Base-by-base conservation (phyloP, 2,329 filamentous ascomycete genomes). In the Onygena corvina region DNA sequence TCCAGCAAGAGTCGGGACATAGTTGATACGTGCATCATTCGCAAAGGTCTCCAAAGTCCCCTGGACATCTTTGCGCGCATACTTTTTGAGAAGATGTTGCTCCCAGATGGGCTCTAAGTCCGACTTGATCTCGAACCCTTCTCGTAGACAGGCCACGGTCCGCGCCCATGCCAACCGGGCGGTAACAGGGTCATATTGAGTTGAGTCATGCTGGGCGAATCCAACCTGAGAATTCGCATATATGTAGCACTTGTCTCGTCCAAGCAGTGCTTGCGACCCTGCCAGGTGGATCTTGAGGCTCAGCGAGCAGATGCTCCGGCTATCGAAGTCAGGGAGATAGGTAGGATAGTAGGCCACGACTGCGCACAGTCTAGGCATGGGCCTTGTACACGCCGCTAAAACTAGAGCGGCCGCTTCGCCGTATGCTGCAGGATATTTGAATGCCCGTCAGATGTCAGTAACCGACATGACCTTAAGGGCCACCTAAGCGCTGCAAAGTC, bases 161-260 rank as follows among this genome's bases (percentile, higher is more conserved):
- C 84, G 72, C n/a, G 74, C 77, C 75, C 81, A 87, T 0, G 84
- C 82, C 16, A 87, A 59, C n/a, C 76, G 74, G 1, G 81, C 76
- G 0, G 75, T 75, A 2, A 84, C 69, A 7, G 73, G 69, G 54
- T 86, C 75, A 57, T 79, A 87, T 55, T 83, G 77, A 2, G 84
- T 79, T 27, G 84, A 62, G 50, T 86, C 78, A 16, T 75, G 72
- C 63, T 88, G 83, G 0, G 84, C 84, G 54, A 89, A 88, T 0
- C 84, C 84, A 0, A 77, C 67, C 46, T 77, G 67, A 0, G 66
- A 76, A 52, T 72, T 69, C 8, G 73, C 69, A 55, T 83, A 83
- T 0, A 71, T 71, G 58, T 74, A 80, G 3, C 68, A 65, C 21
- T 67, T 66, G 50, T 70, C 69, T 33, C 64, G 60, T n/a, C 71